These are phyloP conservation scores for Ceriops decandra DNA, from an alignment of 345 rosid genomes.

Conservation along the genomic window DNA sequence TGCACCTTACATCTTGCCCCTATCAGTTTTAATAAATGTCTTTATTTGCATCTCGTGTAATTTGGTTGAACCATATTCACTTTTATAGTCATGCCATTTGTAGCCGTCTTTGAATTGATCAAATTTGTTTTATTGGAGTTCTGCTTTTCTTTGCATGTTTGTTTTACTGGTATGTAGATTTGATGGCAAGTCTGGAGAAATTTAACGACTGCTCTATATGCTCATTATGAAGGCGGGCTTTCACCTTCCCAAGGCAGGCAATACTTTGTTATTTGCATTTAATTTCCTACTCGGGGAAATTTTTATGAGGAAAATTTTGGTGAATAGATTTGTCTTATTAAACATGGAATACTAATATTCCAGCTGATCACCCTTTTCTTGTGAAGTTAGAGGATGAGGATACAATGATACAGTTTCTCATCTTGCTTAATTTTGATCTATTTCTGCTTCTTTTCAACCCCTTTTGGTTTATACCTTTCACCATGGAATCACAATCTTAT, in stretches of 20 bases:
- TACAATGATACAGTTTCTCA: neutral
- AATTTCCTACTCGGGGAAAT: constrained; percentile 21
- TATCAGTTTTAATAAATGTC: constrained; percentile 1
- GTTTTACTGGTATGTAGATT: constrained; percentile 41
- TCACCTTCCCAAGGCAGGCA: constrained; percentile 46
- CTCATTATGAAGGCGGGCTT: constrained; percentile 44
- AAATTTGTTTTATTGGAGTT: constrained; percentile 32
- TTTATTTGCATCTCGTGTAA: constrained; percentile 8
- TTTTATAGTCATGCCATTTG: neutral
- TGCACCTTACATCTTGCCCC: constrained; percentile 6
- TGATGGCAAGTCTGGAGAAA: constrained; percentile 49
- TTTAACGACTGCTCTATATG: constrained; percentile 42
- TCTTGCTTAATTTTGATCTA: neutral
- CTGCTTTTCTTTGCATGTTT: constrained; percentile 43
- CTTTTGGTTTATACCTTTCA: neutral
- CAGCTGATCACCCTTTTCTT: neutral
- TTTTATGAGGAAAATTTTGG: constrained; percentile 8
- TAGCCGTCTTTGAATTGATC: constrained; percentile 21
- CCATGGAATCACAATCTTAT: neutral
- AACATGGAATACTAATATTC: constrained; percentile 1
- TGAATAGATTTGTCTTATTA: constrained; percentile 1
- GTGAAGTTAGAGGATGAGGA: constrained; percentile 15
- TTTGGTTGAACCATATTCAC: constrained; percentile 5
- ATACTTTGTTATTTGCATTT: constrained; percentile 31
- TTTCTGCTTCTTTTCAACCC: neutral